These are phyloP conservation scores for Neurospora sp. DNA, from an alignment of 2,329 filamentous ascomycete species.

Conservation along the genomic window DNA sequence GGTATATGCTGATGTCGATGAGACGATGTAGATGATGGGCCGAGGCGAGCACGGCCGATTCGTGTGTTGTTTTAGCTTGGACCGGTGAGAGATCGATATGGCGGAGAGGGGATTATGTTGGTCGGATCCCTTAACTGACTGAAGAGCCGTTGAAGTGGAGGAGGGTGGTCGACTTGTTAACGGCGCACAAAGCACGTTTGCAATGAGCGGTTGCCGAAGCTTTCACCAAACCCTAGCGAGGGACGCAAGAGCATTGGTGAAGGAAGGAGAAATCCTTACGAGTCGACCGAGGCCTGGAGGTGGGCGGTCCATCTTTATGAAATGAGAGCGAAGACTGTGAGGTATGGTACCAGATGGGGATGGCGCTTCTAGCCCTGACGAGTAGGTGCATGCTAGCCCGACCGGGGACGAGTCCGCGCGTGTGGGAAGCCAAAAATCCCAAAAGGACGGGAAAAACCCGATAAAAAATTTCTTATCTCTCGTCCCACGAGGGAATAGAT, in stretches of 20 bases:
- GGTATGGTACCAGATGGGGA: slow-evolving; percentile 1
- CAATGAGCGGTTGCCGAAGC: slow-evolving; percentile 1
- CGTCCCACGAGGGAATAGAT: slow-evolving; percentile 2
- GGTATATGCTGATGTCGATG: background rate
- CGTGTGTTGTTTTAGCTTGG: background rate
- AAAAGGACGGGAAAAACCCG: slow-evolving; percentile 6
- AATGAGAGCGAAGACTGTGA: background rate
- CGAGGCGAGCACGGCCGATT: background rate
- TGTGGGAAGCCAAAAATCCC: slow-evolving; percentile 3
- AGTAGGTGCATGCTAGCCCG: slow-evolving; percentile 2
- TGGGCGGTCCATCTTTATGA: background rate
- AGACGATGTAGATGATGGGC: background rate
- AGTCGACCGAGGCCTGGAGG: background rate
- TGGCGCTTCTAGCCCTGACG: too few relatives aligned
- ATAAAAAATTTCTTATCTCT: slow-evolving; percentile 16
- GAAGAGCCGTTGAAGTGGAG: slow-evolving; percentile 2
- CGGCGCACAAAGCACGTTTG: background rate
- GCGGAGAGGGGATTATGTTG: background rate
- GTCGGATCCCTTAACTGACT: background rate
- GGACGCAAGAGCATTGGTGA: background rate
- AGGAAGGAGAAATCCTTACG: background rate
- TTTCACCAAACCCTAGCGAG: background rate
- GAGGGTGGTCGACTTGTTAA: slow-evolving; percentile 1
- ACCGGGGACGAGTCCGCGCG: background rate
- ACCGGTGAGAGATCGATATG: background rate